These are phyloP conservation scores for Apiospora saccharicola DNA, from an alignment of 2,329 filamentous ascomycete species.

Conservation along the genomic window DNA sequence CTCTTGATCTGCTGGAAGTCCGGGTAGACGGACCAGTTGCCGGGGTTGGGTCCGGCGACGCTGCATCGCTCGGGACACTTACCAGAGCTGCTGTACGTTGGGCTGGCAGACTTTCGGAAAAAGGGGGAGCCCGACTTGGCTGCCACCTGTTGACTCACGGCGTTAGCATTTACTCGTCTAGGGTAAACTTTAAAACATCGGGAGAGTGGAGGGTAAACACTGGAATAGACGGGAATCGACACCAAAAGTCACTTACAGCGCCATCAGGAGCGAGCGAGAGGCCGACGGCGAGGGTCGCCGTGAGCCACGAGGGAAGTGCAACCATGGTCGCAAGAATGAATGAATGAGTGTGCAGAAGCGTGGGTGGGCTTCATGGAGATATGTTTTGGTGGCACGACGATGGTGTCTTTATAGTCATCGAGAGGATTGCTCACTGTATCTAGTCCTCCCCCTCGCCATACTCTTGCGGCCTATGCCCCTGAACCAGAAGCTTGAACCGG, in stretches of 20 bases:
- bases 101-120: conserved; percentile 22
- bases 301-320: background rate
- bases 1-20: conserved; percentile 31
- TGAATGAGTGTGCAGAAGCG: background rate
- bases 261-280: background rate
- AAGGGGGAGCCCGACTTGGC: background rate
- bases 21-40: conserved; percentile 40
- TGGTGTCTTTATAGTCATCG: background rate
- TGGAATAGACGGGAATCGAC: too few relatives aligned
- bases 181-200: too few relatives aligned
- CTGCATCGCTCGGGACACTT: conserved; percentile 33
- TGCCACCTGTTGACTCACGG: background rate
- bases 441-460: too few relatives aligned
- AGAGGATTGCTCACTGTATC: background rate
- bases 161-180: background rate
- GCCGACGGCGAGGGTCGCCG: background rate
- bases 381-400: background rate
- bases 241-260: background rate
- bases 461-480: too few relatives aligned
- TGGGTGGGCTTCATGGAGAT: background rate
- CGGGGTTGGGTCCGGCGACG: conserved; percentile 33
- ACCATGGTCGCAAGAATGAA: background rate
- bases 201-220: too few relatives aligned
- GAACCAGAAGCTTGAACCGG: background rate
- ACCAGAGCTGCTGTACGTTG: conserved; percentile 8